Evolutionary conservation across 2,329 filamentous ascomycete species (phyloP).

Genomic region (Colletotrichum australisinense): DNA sequence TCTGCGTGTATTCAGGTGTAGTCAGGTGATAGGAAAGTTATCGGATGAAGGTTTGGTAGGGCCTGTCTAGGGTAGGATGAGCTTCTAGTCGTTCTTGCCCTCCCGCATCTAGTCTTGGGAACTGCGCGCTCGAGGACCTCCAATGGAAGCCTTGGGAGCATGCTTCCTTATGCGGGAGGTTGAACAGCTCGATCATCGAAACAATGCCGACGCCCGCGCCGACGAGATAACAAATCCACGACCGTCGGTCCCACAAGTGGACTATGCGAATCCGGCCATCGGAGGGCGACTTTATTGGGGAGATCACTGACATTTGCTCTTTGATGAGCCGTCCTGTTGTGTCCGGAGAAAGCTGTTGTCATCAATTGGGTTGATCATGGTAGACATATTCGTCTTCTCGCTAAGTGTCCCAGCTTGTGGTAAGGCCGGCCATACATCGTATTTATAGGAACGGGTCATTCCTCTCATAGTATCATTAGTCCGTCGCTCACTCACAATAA

Average conservation of each 20-base stretch:
- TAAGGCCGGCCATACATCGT: background rate
- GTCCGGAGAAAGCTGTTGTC: background rate
- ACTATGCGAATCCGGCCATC: background rate
- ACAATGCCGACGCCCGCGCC: background rate
- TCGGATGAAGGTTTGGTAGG: too few relatives aligned
- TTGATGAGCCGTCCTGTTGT: background rate
- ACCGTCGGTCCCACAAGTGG: background rate
- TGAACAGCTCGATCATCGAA: background rate
- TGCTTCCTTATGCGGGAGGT: background rate
- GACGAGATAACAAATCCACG: background rate
- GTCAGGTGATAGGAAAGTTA: too few relatives aligned
- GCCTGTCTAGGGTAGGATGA: background rate
- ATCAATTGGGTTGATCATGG: background rate
- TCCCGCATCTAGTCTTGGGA: background rate
- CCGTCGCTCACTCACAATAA: background rate
- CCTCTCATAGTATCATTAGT: background rate
- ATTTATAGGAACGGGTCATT: background rate
- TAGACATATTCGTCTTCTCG: background rate
- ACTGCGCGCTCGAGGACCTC: background rate
- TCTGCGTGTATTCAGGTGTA: too few relatives aligned
- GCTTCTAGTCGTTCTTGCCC: background rate
- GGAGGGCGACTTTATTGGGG: background rate
- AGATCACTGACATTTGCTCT: background rate
- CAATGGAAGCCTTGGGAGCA: background rate
- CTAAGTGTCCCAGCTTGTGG: background rate